phyloP scores from a whole-genome alignment of 345 rosid genomes.

The Chamaenerion angustifolium region DNA sequence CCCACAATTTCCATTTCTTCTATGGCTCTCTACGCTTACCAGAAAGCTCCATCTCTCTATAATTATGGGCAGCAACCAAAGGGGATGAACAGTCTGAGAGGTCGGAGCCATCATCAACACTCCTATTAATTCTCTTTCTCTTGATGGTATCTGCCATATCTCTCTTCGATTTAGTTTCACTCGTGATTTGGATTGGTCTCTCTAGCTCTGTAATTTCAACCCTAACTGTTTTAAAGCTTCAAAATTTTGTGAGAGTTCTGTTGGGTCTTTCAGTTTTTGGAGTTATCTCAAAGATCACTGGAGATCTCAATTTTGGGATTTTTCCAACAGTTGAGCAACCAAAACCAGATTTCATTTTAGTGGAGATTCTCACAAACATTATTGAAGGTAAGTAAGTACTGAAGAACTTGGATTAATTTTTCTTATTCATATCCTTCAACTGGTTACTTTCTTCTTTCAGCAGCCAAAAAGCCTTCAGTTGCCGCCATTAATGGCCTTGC shows the following conservation, averaged over 20 bases:
- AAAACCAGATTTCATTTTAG: constrained; percentile 43
- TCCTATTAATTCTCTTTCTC: constrained; percentile 86
- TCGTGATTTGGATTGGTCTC: not conserved
- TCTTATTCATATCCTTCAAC: constrained; percentile 4
- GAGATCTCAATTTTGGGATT: not conserved
- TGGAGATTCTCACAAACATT: constrained; percentile 48
- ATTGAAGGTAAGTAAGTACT: constrained; percentile 49
- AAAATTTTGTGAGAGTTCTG: too few relatives aligned
- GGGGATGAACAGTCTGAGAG: constrained; percentile 20
- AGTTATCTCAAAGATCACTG: too few relatives aligned
- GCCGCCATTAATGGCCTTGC: constrained; percentile 99
- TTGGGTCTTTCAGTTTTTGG: too few relatives aligned
- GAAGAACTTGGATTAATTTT: constrained; percentile 1
- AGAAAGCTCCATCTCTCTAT: too few relatives aligned
- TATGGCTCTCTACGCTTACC: too few relatives aligned
- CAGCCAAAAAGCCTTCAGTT: constrained; percentile 78
- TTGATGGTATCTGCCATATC: constrained; percentile 35
- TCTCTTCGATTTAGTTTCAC: not conserved
- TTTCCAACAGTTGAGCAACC: constrained; percentile 34
- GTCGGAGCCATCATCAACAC: constrained; percentile 83
- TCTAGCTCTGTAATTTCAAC: not conserved
- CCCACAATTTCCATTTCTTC: too few relatives aligned
- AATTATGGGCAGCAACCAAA: constrained; percentile 6
- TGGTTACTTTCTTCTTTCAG: constrained; percentile 19
- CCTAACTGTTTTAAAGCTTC: too few relatives aligned